A percentile compares a stretch with the other conserved stretches of the same genome.
These are phyloP conservation scores for Phylloporus rhodoxanthus DNA, from an alignment of 768 basidiomycete species.

Conservation along the genomic window DNA sequence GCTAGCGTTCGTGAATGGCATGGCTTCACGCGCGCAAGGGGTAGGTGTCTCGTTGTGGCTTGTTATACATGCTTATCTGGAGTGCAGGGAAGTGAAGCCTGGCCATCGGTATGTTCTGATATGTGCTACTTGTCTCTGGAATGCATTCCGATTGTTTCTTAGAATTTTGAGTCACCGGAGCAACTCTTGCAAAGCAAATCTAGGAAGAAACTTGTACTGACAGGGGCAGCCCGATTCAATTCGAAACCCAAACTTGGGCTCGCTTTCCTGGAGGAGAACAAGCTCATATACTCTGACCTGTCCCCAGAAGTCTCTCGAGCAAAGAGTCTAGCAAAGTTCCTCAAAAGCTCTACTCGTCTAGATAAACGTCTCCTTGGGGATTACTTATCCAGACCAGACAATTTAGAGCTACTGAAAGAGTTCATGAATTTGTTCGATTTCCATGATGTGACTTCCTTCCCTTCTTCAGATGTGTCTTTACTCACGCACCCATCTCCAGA, in stretches of 20 bases:
- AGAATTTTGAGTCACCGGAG: constrained; percentile 55
- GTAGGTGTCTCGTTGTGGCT: constrained; percentile 30
- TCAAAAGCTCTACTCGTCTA: constrained; percentile 76
- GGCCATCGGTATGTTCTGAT: constrained; percentile 57
- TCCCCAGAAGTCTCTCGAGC: constrained; percentile 50
- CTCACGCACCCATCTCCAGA: constrained; percentile 42
- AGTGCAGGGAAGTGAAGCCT: constrained; percentile 41
- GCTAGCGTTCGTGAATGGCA: constrained; percentile 80
- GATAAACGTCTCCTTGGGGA: constrained; percentile 95
- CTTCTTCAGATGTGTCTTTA: background rate
- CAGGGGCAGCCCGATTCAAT: constrained; percentile 85
- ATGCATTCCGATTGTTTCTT: background rate
- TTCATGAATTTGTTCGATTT: constrained; percentile 91
- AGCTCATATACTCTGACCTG: constrained; percentile 72
- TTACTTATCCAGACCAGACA: constrained; percentile 85
- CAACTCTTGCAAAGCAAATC: constrained; percentile 66
- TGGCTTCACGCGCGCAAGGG: constrained; percentile 62
- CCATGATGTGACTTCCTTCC: constrained; percentile 55
- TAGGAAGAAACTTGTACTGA: constrained; percentile 77
- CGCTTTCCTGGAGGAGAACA: constrained; percentile 87
- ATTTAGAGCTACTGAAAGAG: constrained; percentile 75
- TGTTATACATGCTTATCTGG: constrained; percentile 8
- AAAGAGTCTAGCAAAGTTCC: constrained; percentile 73
- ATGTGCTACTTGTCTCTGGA: constrained; percentile 19
- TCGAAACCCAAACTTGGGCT: constrained; percentile 87